Percentiles rank a stretch among this genome's conserved stretches.
Conservation (phyloP, 257 asterid genomes). For the Scutellaria barbata region DNA sequence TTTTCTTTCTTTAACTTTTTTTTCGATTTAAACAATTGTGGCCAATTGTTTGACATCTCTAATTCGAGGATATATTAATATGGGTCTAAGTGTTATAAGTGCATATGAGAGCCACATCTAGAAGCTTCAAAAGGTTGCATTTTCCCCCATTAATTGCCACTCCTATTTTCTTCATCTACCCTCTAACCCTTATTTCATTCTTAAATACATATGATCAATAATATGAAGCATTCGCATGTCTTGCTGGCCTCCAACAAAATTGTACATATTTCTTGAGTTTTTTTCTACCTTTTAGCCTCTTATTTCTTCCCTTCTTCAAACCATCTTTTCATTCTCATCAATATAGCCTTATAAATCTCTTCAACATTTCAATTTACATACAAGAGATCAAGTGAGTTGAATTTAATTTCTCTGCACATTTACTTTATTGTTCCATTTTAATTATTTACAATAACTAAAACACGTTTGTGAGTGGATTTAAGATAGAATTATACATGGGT, state of each 20-base stretch:
- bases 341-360: constrained; percentile 15
- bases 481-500: constrained; percentile 25
- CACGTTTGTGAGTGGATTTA: neutral
- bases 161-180: constrained; percentile 1
- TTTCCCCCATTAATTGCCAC: too few species aligned
- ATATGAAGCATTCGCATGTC: neutral
- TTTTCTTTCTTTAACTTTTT: too few species aligned
- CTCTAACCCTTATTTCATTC: neutral
- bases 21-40: too few species aligned
- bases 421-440: neutral
- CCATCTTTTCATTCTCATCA: constrained; percentile 39
- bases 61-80: too few species aligned
- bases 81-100: too few species aligned
- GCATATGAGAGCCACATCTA: too few species aligned
- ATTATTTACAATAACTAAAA: neutral
- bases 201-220: neutral
- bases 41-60: too few species aligned
- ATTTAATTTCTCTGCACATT: neutral
- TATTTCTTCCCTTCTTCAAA: neutral
- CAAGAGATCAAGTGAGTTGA: neutral
- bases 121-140: too few species aligned
- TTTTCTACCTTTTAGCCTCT: constrained; percentile 26
- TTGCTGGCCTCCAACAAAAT: constrained; percentile 15
- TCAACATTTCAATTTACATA: constrained; percentile 16
- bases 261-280: constrained; percentile 34